Conservation (phyloP, 768 basidiomycete genomes). For the Boletales sp. region DNA sequence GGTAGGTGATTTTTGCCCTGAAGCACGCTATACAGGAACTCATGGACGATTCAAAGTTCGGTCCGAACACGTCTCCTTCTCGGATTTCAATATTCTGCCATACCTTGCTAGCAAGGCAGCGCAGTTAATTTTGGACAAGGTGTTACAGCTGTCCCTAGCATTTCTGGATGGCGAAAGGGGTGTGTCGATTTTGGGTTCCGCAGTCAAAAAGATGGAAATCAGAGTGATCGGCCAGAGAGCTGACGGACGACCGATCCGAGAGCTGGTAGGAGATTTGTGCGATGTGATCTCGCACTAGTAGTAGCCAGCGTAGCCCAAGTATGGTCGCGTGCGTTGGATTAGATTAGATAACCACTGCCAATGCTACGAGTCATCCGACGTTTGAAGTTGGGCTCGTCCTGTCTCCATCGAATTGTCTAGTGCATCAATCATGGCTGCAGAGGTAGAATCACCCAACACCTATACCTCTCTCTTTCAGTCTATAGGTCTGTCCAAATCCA, state of each 20-base stretch:
- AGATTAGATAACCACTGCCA: constrained; percentile 22
- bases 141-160: constrained; percentile 17
- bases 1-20: constrained; percentile 29
- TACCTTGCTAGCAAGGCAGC: constrained; percentile 15
- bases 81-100: constrained; percentile 28
- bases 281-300: constrained; percentile 24
- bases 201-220: constrained; percentile 20
- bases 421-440: constrained; percentile 13
- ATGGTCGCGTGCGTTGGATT: too few relatives aligned
- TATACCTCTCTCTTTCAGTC: constrained; percentile 56
- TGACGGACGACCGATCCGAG: constrained; percentile 23
- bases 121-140: constrained; percentile 18
- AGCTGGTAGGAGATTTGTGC: constrained; percentile 18
- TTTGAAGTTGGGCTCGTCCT: background rate
- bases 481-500: constrained; percentile 70
- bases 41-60: constrained; percentile 14
- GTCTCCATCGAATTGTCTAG: background rate
- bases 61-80: constrained; percentile 25
- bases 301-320: too few relatives aligned
- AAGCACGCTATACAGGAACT: background rate
- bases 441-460: constrained; percentile 10
- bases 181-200: background rate
- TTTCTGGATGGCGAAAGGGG: constrained; percentile 19
- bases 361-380: background rate
- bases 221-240: constrained; percentile 18